Evolutionary conservation across 176 grass and related monocot species (phyloP).

Genomic region (Lolium multiflorum): DNA sequence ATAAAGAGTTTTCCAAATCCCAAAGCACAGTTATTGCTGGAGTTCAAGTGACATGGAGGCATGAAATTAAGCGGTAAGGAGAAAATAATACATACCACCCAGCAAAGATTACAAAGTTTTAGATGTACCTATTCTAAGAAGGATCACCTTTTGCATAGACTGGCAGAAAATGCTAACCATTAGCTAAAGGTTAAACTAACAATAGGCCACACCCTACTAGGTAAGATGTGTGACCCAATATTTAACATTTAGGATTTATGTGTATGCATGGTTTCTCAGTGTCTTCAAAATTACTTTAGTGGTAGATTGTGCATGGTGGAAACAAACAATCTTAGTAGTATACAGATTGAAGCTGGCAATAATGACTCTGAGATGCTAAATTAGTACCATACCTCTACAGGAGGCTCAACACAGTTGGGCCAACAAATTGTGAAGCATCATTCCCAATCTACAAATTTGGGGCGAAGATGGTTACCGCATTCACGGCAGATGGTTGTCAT

Average conservation of each 20-base stretch:
- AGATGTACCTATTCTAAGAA: constrained; percentile 83
- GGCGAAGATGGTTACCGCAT: constrained; percentile 15
- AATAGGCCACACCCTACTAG: background rate
- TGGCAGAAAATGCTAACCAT: constrained; percentile 37
- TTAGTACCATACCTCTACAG: no score
- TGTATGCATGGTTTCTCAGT: background rate
- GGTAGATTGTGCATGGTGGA: no score
- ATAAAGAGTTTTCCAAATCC: constrained; percentile 10
- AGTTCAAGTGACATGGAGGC: no score
- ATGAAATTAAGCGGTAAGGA: no score
- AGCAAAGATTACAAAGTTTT: constrained; percentile 90
- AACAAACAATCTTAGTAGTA: no score
- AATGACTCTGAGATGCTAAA: no score
- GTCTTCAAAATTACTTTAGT: constrained; percentile 11
- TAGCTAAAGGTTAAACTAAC: constrained; percentile 27
- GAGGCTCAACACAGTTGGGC: constrained; percentile 37
- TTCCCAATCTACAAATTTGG: constrained; percentile 78
- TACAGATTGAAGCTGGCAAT: no score
- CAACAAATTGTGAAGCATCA: constrained; percentile 97
- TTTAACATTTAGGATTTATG: background rate
- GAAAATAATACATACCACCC: constrained; percentile 80
- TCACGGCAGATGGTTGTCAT: background rate
- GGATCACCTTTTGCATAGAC: constrained; percentile 97
- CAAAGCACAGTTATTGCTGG: constrained; percentile 11
- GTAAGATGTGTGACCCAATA: background rate